Percentiles rank a stretch among this genome's conserved stretches.
phyloP scores from a whole-genome alignment of 2,329 filamentous ascomycete species.

The Periconia sp. region DNA sequence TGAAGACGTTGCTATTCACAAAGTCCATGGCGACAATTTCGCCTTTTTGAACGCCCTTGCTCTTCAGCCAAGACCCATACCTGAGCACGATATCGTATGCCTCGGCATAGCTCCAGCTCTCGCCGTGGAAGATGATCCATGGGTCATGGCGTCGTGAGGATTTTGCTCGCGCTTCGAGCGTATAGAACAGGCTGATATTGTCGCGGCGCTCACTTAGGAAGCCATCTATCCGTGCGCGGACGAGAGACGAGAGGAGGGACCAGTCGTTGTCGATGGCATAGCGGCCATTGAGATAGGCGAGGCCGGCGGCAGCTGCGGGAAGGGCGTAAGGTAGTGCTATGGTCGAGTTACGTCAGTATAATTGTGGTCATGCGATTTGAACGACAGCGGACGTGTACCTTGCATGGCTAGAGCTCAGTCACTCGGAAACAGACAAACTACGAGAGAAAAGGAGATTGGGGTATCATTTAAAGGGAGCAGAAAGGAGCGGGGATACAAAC shows the following conservation, averaged over 20 bases:
- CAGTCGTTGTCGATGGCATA: constrained; percentile 68
- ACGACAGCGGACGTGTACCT: constrained; percentile 1
- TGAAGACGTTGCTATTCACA: constrained; percentile 42
- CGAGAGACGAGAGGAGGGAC: constrained; percentile 61
- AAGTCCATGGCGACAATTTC: constrained; percentile 49
- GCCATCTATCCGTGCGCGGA: constrained; percentile 54
- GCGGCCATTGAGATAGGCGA: constrained; percentile 72
- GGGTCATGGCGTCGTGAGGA: constrained; percentile 26
- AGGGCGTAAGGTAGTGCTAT: constrained; percentile 35
- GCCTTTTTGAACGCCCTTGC: constrained; percentile 39
- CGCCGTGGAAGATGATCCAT: constrained; percentile 42
- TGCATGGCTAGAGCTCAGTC: constrained; percentile 3
- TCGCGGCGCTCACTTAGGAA: constrained; percentile 61
- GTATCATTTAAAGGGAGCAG: not conserved
- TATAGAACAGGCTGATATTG: constrained; percentile 62
- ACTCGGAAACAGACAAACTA: not conserved
- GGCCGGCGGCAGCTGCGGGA: constrained; percentile 47
- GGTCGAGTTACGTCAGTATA: not conserved
- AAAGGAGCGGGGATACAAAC: not conserved
- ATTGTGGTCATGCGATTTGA: not conserved
- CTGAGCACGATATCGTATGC: constrained; percentile 41
- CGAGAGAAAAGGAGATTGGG: not conserved
- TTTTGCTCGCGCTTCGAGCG: constrained; percentile 39
- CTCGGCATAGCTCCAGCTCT: constrained; percentile 41
- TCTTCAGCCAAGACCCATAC: constrained; percentile 46